Base-by-base conservation (phyloP, 129 eudicot genomes). In the Flaveria ramosissima region DNA sequence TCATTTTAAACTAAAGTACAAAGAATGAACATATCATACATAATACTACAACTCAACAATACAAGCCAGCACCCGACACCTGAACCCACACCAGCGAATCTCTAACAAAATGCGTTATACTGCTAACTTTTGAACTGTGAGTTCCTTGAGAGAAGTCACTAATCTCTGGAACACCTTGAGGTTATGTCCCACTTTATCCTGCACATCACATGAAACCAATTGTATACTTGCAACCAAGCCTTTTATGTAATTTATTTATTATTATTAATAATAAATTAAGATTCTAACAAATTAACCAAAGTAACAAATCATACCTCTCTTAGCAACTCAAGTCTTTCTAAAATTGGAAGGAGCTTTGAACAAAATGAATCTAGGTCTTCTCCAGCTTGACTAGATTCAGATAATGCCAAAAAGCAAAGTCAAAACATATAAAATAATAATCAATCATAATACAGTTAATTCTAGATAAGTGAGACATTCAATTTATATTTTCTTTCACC, bases 111-210 rank as follows among this genome's bases (percentile, higher is more conserved):
- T 5, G 16, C 39, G 36, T 85, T 80, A 90, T 13, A 60, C 17
- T 65, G 78, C 73, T 80, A 86, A 72, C 75, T 78, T 87, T 68
- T 85, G 99, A 56, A 84, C 63, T 7, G 96, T 78, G 24, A 83
- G 32, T 76, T 94, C 97, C 85, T 91, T 94, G 51, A 94, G 82
- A 23, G 96, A 87, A 72, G 77, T 81, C 16, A 76, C 92, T 77
- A 94, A 74, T 86, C 99, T 87, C 53, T 83, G 85, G 65, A 94
- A 94, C 64, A 91, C 99, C 84, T 94, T 91, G 5, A 91, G 84
- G 76, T 77, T 86, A 68, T 89, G 97, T 10, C 97, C 99, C 48
- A 83, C 85, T 89, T 94, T 94, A 30, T 88, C 96, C 99, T 94
- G 94, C 73, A 83, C 27, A 17, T 39, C 51, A 9, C 16, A 66